Conservation (phyloP, 1,139 yeast genomes). For the Hemisphaericaspora subhashii region DNA sequence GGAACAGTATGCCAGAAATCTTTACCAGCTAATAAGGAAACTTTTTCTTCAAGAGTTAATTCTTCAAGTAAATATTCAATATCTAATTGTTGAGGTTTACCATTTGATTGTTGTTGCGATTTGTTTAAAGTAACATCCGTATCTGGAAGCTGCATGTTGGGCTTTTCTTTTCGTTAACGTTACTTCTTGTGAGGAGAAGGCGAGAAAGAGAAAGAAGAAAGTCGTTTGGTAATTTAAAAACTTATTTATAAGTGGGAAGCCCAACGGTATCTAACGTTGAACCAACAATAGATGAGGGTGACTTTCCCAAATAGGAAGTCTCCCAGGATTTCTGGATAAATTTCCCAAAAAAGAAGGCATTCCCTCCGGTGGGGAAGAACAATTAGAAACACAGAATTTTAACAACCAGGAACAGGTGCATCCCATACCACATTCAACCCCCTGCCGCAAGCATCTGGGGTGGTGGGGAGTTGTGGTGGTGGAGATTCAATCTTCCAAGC, state of each 20-base stretch:
- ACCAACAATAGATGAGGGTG: background rate
- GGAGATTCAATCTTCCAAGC: too few relatives aligned
- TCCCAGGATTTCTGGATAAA: background rate
- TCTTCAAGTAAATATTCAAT: conserved; percentile 44
- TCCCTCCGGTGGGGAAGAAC: background rate
- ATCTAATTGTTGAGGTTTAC: conserved; percentile 26
- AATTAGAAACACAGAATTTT: too few relatives aligned
- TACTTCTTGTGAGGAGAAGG: background rate
- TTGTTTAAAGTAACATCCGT: background rate
- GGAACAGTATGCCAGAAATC: conserved; percentile 60
- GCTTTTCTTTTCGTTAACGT: background rate
- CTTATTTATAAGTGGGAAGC: conserved; percentile 1
- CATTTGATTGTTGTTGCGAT: conserved; percentile 1
- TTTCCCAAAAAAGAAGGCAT: conserved; percentile 2
- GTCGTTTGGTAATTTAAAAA: background rate
- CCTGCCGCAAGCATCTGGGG: too few relatives aligned
- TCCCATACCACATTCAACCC: too few relatives aligned
- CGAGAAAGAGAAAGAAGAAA: background rate
- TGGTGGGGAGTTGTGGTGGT: too few relatives aligned
- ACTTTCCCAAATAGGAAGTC: conserved; percentile 3
- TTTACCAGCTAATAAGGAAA: conserved; percentile 47
- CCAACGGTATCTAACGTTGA: too few relatives aligned
- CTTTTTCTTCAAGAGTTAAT: conserved; percentile 49
- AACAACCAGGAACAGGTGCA: too few relatives aligned
- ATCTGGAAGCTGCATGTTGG: conserved; percentile 6